Conservation (phyloP, 768 basidiomycete species). For the Kwoniella dendrophila region DNA sequence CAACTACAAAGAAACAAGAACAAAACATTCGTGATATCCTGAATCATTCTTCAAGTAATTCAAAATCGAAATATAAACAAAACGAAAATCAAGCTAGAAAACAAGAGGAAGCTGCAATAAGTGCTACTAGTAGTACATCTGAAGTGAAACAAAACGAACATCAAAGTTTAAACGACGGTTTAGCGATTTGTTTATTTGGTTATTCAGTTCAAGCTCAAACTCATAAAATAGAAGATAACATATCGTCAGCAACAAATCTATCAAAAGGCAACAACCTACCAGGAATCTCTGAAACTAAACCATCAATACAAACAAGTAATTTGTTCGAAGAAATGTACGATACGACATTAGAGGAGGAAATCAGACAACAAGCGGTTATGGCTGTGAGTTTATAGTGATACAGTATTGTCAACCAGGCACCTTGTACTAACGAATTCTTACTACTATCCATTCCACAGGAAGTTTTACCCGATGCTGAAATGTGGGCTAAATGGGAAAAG, state of each 20-base stretch:
- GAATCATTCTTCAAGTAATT: neutral
- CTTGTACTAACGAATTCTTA: neutral
- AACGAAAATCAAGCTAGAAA: constrained; percentile 1
- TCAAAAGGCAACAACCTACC: neutral
- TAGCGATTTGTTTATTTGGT: constrained; percentile 47
- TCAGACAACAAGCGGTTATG: constrained; percentile 53
- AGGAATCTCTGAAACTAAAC: neutral
- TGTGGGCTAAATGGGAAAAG: constrained; percentile 54
- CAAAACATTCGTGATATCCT: neutral
- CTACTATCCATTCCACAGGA: constrained; percentile 43
- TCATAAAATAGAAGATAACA: constrained; percentile 3
- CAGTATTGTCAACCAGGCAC: neutral
- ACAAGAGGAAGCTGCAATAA: neutral
- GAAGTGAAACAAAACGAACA: neutral
- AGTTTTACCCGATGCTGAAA: constrained; percentile 51
- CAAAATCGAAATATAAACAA: no score
- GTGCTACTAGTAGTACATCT: no score
- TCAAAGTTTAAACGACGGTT: constrained; percentile 20
- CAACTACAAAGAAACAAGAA: neutral
- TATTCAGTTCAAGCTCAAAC: constrained; percentile 16
- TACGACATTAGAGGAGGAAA: constrained; percentile 47
- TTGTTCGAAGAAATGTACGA: constrained; percentile 35
- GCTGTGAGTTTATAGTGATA: constrained; percentile 31
- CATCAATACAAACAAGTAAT: neutral
- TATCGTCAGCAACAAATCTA: neutral